Conservation (phyloP, 768 basidiomycete species). For the Amanita subjunquillea region DNA sequence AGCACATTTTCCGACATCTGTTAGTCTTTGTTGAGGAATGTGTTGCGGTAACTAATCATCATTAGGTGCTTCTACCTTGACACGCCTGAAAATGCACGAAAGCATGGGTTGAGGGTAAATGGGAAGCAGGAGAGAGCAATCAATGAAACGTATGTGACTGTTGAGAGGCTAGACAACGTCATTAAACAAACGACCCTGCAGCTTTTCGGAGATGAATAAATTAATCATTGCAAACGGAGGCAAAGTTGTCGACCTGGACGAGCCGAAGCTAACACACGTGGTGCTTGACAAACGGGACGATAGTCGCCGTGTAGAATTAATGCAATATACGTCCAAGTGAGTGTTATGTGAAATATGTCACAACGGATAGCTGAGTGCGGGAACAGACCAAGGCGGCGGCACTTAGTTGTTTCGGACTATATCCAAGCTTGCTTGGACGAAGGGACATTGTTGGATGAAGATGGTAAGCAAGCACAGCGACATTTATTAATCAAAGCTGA, state of each 20-base stretch:
- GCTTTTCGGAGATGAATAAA: slow-evolving; percentile 42
- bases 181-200: slow-evolving; percentile 16
- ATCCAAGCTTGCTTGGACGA: slow-evolving; percentile 77
- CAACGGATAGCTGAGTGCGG: slow-evolving; percentile 8
- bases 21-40: slow-evolving; percentile 23
- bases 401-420: slow-evolving; percentile 71
- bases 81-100: slow-evolving; percentile 58
- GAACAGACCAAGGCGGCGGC: slow-evolving; percentile 69
- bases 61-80: slow-evolving; percentile 84
- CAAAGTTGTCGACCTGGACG: slow-evolving; percentile 50
- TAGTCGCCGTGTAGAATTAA: slow-evolving; percentile 60
- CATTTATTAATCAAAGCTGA: background rate
- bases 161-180: background rate
- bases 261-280: slow-evolving; percentile 80
- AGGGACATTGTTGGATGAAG: slow-evolving; percentile 74
- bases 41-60: slow-evolving; percentile 1
- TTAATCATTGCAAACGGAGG: slow-evolving; percentile 67
- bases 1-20: slow-evolving; percentile 77
- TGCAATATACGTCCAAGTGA: slow-evolving; percentile 63
- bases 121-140: slow-evolving; percentile 44
- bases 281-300: slow-evolving; percentile 77
- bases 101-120: slow-evolving; percentile 51
- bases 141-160: slow-evolving; percentile 31
- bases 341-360: slow-evolving; percentile 13
- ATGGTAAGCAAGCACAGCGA: slow-evolving; percentile 39